phyloP scores from a whole-genome alignment of 2,329 filamentous ascomycete genomes.

The Thielaviopsis ethacetica region DNA sequence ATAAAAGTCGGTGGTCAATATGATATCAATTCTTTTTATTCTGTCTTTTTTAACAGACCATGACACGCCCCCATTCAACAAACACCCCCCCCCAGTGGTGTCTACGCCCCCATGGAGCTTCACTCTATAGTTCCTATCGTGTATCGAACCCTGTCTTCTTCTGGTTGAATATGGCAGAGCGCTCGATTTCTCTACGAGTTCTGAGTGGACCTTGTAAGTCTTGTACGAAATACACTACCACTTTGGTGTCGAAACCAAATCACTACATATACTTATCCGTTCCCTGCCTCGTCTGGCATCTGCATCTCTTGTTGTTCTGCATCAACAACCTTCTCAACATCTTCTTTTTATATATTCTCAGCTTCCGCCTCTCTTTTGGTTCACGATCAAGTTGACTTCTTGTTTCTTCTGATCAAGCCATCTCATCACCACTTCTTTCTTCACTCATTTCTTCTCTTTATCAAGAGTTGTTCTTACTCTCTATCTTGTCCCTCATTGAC shows the following conservation, averaged over 20 bases:
- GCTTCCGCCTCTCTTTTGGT: background rate
- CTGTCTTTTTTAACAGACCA: background rate
- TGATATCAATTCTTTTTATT: background rate
- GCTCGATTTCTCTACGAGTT: background rate
- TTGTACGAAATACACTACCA: background rate
- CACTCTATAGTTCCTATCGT: background rate
- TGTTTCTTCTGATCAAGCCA: background rate
- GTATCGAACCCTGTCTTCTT: background rate
- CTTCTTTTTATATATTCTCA: slow-evolving; percentile 6
- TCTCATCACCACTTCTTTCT: background rate
- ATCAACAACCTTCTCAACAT: slow-evolving; percentile 5
- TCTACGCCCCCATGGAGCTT: background rate
- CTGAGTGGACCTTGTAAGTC: background rate
- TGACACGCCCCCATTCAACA: background rate
- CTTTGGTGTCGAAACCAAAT: background rate
- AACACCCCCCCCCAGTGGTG: background rate
- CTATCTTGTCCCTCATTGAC: slow-evolving; percentile 3
- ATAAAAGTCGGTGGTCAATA: background rate
- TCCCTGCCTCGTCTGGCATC: background rate
- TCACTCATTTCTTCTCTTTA: slow-evolving; percentile 1
- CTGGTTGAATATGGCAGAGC: background rate
- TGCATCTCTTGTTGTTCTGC: background rate
- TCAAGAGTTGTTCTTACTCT: background rate
- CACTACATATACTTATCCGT: slow-evolving; percentile 5
- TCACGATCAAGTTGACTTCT: background rate